These are phyloP conservation scores for Musa itinerans DNA, from an alignment of 176 grass and related monocot species.

Conservation along the genomic window DNA sequence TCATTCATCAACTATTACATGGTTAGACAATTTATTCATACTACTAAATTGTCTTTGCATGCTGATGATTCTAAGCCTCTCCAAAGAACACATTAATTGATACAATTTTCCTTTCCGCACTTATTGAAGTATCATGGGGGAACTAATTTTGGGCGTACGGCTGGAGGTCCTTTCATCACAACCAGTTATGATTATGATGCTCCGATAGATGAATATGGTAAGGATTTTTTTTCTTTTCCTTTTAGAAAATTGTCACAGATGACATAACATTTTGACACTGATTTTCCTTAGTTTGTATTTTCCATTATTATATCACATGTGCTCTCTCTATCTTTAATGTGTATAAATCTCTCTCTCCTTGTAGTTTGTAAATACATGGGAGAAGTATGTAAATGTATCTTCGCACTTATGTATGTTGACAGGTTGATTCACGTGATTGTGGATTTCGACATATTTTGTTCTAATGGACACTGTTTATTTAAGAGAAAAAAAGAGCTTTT, in stretches of 20 bases:
- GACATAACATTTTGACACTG: no score
- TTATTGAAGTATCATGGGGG: conserved; percentile 83
- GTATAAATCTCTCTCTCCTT: no score
- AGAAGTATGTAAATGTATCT: no score
- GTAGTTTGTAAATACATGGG: no score
- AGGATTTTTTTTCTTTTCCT: conserved; percentile 1
- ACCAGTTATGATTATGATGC: conserved; percentile 99
- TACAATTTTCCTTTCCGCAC: conserved; percentile 1
- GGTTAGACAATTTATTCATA: conserved; percentile 25
- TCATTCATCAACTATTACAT: conserved; percentile 99
- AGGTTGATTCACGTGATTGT: no score
- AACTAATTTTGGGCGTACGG: conserved; percentile 95
- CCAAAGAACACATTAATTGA: neutral
- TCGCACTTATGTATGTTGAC: no score
- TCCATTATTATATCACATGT: neutral
- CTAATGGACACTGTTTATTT: no score
- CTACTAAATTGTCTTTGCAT: neutral
- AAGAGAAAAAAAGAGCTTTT: no score
- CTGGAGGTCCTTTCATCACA: conserved; percentile 93
- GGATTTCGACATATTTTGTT: no score
- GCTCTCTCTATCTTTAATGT: no score
- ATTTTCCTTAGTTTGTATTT: neutral
- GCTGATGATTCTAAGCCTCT: neutral
- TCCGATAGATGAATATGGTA: conserved; percentile 99
- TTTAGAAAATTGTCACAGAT: neutral